phyloP scores from a whole-genome alignment of 129 eudicot genomes.

The Lactuca saligna region DNA sequence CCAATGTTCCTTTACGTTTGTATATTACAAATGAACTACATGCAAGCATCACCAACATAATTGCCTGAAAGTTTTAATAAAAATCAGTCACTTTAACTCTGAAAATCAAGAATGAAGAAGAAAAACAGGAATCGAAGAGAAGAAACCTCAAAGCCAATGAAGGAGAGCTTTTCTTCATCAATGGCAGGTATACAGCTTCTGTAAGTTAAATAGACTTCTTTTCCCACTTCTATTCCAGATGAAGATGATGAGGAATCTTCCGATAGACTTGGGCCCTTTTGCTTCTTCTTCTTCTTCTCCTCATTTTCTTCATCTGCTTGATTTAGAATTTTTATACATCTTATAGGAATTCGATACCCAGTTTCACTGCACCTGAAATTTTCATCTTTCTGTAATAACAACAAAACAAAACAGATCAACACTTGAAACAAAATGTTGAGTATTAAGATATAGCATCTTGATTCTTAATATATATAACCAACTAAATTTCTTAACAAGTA shows the following conservation, averaged over 20 bases:
- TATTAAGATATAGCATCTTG: too few relatives aligned
- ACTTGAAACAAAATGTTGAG: too few relatives aligned
- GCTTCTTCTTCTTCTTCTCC: constrained; percentile 30
- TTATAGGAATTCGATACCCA: constrained; percentile 86
- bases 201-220: constrained; percentile 56
- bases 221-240: constrained; percentile 42
- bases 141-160: constrained; percentile 83
- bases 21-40: constrained; percentile 64
- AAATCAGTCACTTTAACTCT: not conserved
- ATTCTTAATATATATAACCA: too few relatives aligned
- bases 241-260: constrained; percentile 27
- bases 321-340: constrained; percentile 48
- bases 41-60: constrained; percentile 58
- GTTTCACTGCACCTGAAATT: constrained; percentile 90
- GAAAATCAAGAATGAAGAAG: not conserved
- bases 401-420: not conserved
- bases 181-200: constrained; percentile 87
- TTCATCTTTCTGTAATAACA: constrained; percentile 54
- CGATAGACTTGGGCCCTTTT: constrained; percentile 43
- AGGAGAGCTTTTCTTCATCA: constrained; percentile 67
- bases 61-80: constrained; percentile 40
- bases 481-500: too few relatives aligned
- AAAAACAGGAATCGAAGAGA: not conserved
- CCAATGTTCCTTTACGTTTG: constrained; percentile 46
- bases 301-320: constrained; percentile 41